Evolutionary conservation across 2,329 filamentous ascomycete genomes (phyloP).

Genomic region (Sphaerulina vaccinii): DNA sequence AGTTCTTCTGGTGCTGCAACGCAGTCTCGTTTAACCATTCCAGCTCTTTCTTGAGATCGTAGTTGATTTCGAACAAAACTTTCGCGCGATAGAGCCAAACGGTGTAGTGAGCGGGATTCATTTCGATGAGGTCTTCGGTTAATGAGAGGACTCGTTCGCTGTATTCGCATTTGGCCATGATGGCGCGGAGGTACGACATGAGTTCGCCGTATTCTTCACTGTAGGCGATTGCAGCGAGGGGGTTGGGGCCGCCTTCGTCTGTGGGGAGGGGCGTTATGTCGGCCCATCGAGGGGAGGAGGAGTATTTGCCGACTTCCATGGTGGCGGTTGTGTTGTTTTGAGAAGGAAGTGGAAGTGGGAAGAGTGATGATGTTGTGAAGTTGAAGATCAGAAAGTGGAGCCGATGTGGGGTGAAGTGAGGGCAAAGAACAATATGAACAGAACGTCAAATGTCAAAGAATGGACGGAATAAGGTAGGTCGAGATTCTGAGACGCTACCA

Average conservation of each 20-base stretch:
- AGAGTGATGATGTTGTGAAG: conserved; percentile 2
- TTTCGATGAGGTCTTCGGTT: conserved; percentile 82
- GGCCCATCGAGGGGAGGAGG: conserved; percentile 73
- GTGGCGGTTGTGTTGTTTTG: neutral
- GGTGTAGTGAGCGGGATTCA: conserved; percentile 98
- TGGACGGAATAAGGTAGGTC: neutral
- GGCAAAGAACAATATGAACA: conserved; percentile 14
- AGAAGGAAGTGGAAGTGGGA: neutral
- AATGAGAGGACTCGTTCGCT: conserved; percentile 74
- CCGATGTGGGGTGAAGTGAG: conserved; percentile 12
- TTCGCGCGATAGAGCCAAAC: conserved; percentile 95
- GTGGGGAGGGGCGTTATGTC: conserved; percentile 81
- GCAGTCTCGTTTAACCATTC: conserved; percentile 83
- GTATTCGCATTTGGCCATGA: conserved; percentile 87
- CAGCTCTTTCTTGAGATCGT: conserved; percentile 69
- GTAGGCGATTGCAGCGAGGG: conserved; percentile 91
- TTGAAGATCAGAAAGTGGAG: conserved; percentile 1
- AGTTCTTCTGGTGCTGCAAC: conserved; percentile 87
- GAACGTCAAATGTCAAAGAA: conserved; percentile 16
- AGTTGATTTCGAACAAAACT: conserved; percentile 66
- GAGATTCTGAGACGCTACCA: neutral
- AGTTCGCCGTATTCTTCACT: conserved; percentile 85
- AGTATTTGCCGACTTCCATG: conserved; percentile 49
- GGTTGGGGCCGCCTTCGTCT: conserved; percentile 70
- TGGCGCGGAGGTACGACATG: conserved; percentile 86